Conservation (phyloP, 768 basidiomycete genomes). For the Xerocomellus intermedius region DNA sequence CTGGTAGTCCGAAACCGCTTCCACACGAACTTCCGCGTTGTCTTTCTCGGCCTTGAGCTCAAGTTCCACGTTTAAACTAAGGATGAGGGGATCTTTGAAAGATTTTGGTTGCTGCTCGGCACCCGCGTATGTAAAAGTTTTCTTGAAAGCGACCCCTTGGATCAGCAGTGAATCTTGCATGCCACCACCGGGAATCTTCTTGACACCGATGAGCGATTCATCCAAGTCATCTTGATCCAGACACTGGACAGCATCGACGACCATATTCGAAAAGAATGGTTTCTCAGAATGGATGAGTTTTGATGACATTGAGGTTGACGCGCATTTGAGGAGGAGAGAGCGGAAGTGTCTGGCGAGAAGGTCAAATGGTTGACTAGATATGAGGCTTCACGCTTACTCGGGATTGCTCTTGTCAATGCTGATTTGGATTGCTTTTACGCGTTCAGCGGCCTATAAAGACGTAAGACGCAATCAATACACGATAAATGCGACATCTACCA, state of each 20-base stretch:
- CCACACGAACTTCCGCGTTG: conserved; percentile 97
- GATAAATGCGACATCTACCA: conserved; percentile 52
- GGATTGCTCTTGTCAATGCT: conserved; percentile 87
- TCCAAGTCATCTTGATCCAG: conserved; percentile 93
- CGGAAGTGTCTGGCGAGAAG: conserved; percentile 71
- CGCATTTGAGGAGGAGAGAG: conserved; percentile 92
- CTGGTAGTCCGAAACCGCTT: conserved; percentile 96
- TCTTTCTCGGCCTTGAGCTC: conserved; percentile 99
- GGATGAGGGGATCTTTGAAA: conserved; percentile 83
- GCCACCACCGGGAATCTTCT: conserved; percentile 96
- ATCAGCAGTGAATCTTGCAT: conserved; percentile 95
- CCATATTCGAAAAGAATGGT: conserved; percentile 98
- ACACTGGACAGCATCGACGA: conserved; percentile 92
- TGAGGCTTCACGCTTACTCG: conserved; percentile 55
- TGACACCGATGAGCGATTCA: conserved; percentile 93
- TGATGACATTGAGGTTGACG: conserved; percentile 99
- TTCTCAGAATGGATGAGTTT: conserved; percentile 99
- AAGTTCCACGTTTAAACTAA: conserved; percentile 95
- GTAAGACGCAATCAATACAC: conserved; percentile 8
- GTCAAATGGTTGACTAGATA: conserved; percentile 7
- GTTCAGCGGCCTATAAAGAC: conserved; percentile 66
- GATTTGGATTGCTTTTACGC: conserved; percentile 87
- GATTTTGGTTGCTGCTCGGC: conserved; percentile 98
- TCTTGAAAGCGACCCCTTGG: conserved; percentile 95
- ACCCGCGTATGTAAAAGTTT: conserved; percentile 98